Evolutionary conservation across 164 flowering plant genomes (phyloP).

Genomic region (Buxus sempervirens): DNA sequence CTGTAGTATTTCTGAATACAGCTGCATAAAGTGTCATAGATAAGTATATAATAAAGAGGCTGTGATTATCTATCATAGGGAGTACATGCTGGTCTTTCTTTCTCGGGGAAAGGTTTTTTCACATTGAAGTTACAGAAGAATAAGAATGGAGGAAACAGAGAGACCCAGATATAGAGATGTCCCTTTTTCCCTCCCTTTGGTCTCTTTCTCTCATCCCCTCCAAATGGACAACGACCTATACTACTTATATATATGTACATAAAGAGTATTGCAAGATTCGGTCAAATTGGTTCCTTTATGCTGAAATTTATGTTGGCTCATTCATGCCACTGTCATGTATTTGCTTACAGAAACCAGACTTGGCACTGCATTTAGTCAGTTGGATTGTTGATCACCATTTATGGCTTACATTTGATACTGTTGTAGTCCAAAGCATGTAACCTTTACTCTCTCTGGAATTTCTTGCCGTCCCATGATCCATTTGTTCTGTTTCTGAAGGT

Average conservation of each 20-base stretch:
- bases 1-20: conserved; percentile 36
- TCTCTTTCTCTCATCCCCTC: not conserved
- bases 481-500: too few species aligned
- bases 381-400: too few species aligned
- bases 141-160: not conserved
- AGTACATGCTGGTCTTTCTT: not conserved
- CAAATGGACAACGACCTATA: not conserved
- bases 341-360: not conserved
- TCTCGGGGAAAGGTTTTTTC: not conserved
- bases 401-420: too few species aligned
- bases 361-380: not conserved
- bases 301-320: not conserved
- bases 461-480: too few species aligned
- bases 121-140: not conserved
- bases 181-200: not conserved
- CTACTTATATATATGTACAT: not conserved
- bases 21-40: conserved; percentile 14
- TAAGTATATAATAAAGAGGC: conserved; percentile 19
- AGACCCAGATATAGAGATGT: not conserved
- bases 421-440: too few species aligned
- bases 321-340: not conserved
- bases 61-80: not conserved
- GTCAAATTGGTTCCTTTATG: not conserved
- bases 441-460: too few species aligned
- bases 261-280: not conserved